phyloP scores from a whole-genome alignment of 352 stramenopile species.

The Pythium oligandrum region DNA sequence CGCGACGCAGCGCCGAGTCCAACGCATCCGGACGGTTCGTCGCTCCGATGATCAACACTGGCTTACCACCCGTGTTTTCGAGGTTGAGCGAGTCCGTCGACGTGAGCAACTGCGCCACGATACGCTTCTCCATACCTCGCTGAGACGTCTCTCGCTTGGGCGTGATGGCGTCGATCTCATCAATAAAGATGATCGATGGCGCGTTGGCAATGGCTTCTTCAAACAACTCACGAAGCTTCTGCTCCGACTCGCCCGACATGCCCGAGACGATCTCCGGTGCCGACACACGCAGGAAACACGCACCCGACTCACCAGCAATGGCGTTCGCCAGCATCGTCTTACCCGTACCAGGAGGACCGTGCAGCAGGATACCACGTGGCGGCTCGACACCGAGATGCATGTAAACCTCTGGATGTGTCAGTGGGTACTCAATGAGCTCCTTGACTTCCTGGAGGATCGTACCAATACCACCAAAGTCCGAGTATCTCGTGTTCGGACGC shows the following conservation, averaged over 20 bases:
- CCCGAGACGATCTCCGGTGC: conserved; percentile 93
- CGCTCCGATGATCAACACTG: conserved; percentile 96
- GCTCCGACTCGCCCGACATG: conserved; percentile 89
- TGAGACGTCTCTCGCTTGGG: conserved; percentile 91
- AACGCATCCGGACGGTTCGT: conserved; percentile 97
- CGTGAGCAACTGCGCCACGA: conserved; percentile 95
- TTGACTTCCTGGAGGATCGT: conserved; percentile 84
- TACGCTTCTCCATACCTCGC: conserved; percentile 95
- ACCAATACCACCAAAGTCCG: conserved; percentile 88
- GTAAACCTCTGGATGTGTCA: conserved; percentile 93
- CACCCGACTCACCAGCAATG: conserved; percentile 90
- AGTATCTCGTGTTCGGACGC: conserved; percentile 73
- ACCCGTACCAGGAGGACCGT: conserved; percentile 91
- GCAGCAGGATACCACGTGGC: conserved; percentile 88
- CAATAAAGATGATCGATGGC: conserved; percentile 98
- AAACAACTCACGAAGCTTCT: conserved; percentile 91
- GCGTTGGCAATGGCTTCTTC: conserved; percentile 93
- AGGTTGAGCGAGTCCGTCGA: conserved; percentile 89
- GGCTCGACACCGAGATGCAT: conserved; percentile 90
- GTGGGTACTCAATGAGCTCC: conserved; percentile 94
- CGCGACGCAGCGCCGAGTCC: conserved; percentile 94
- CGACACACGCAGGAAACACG: conserved; percentile 84
- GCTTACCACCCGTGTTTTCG: conserved; percentile 85
- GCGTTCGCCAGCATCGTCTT: conserved; percentile 93
- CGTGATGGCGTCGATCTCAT: conserved; percentile 97